Conservation (phyloP, 2,329 filamentous ascomycete species). For the Phialemonium atrogriseum region DNA sequence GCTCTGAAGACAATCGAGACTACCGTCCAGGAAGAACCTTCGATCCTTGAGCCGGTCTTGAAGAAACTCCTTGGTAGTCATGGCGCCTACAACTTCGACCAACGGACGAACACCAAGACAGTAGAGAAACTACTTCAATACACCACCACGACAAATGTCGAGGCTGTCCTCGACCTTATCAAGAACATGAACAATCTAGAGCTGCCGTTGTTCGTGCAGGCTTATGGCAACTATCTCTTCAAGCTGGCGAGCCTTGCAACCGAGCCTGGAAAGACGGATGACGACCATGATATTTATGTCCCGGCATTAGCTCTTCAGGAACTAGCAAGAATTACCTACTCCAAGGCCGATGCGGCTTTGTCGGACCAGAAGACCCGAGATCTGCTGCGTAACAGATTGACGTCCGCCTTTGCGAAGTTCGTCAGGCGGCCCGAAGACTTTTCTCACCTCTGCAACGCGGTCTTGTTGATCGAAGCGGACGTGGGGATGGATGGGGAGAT, state of each 20-base stretch:
- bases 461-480: slow-evolving; percentile 43
- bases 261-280: slow-evolving; percentile 17
- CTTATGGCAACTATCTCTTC: slow-evolving; percentile 46
- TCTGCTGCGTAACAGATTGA: slow-evolving; percentile 47
- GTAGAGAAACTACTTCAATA: slow-evolving; percentile 64
- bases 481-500: slow-evolving; percentile 49
- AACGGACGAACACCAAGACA: slow-evolving; percentile 76
- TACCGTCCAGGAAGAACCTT: slow-evolving; percentile 53
- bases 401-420: slow-evolving; percentile 50
- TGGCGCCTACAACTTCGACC: slow-evolving; percentile 74
- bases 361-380: slow-evolving; percentile 46
- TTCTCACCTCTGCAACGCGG: slow-evolving; percentile 42
- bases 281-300: slow-evolving; percentile 25
- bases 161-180: slow-evolving; percentile 38
- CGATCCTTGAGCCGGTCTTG: slow-evolving; percentile 52
- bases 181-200: slow-evolving; percentile 26
- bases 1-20: slow-evolving; percentile 63
- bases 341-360: slow-evolving; percentile 22
- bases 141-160: slow-evolving; percentile 47
- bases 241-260: slow-evolving; percentile 35
- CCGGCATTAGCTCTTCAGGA: slow-evolving; percentile 38
- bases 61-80: slow-evolving; percentile 60
- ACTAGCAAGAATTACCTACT: slow-evolving; percentile 48
- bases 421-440: slow-evolving; percentile 46
- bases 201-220: slow-evolving; percentile 34